These are phyloP conservation scores for Solanum hybrid DNA, from an alignment of 305 asterid species.

Conservation along the genomic window DNA sequence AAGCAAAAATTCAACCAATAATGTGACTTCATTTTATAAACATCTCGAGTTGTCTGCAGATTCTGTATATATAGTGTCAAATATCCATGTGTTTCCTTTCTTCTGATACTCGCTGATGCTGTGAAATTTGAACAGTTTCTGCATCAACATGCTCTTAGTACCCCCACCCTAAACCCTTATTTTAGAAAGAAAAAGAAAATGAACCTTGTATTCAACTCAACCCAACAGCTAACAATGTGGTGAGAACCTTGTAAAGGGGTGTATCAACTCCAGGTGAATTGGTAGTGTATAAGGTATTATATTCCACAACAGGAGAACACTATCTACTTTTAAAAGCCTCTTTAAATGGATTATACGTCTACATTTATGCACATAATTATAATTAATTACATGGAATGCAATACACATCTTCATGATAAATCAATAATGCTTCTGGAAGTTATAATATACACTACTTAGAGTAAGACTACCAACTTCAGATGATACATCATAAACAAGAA, in stretches of 20 bases:
- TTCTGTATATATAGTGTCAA: neutral
- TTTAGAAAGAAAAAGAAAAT: neutral
- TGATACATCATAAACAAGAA: neutral
- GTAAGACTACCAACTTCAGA: neutral
- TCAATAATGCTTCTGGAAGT: neutral
- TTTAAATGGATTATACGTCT: neutral
- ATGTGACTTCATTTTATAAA: neutral
- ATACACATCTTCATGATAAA: neutral
- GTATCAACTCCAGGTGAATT: neutral
- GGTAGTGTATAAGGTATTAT: neutral
- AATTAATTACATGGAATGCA: neutral
- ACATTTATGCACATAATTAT: neutral
- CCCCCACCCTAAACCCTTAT: neutral
- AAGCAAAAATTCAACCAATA: neutral
- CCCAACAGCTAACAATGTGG: neutral
- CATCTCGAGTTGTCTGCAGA: neutral
- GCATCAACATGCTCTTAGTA: neutral
- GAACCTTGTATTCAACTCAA: neutral
- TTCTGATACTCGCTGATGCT: neutral
- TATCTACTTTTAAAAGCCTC: neutral
- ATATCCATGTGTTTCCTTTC: neutral
- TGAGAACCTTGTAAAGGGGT: neutral
- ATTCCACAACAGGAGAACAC: neutral
- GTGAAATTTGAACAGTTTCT: neutral
- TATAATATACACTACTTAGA: neutral